Conservation (phyloP, 345 rosid species). For the Psidium guajava region DNA sequence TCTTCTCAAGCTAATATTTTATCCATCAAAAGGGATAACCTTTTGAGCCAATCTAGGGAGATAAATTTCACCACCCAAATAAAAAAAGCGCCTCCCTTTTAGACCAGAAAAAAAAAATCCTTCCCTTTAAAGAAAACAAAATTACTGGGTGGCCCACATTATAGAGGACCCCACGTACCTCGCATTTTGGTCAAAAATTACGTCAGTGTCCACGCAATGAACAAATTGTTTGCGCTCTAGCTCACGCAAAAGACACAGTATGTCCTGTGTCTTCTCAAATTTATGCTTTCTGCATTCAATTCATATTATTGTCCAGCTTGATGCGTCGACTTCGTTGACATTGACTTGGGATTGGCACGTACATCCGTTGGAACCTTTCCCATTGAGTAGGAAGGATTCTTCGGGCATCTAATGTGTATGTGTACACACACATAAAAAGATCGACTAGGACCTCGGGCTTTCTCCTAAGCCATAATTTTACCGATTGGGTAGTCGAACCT, state of each 20-base stretch:
- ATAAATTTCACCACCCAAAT: neutral
- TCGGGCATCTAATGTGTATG: neutral
- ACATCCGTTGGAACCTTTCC: neutral
- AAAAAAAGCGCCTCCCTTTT: neutral
- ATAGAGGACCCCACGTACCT: neutral
- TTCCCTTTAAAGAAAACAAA: neutral
- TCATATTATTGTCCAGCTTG: neutral
- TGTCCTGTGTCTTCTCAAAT: neutral
- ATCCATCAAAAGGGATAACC: neutral
- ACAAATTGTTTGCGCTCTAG: neutral
- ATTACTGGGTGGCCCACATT: neutral
- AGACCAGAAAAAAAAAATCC: neutral
- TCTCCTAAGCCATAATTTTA: too few relatives aligned
- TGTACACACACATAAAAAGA: too few relatives aligned
- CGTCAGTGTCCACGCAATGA: neutral
- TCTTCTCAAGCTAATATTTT: neutral
- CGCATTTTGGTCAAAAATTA: neutral
- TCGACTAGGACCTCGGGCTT: too few relatives aligned
- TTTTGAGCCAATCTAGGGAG: neutral
- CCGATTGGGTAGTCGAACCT: neutral
- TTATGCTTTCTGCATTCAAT: neutral
- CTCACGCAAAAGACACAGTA: too few relatives aligned
- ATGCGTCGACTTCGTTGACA: neutral
- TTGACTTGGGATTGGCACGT: neutral
- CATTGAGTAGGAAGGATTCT: neutral